Conservation (phyloP, 75 land plant species). For the Pinus tabuliformis region DNA sequence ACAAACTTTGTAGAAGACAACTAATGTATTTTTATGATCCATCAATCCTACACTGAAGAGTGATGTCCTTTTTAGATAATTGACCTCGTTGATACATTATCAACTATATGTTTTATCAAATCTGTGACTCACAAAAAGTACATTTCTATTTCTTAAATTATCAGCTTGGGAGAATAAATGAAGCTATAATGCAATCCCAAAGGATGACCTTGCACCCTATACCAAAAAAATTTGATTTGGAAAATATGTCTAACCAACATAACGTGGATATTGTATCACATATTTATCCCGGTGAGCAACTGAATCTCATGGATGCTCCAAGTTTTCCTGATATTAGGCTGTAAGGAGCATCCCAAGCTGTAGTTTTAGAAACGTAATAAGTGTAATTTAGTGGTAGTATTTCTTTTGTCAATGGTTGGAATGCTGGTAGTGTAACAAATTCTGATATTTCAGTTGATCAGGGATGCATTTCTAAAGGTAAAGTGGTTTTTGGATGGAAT, state of each 20-base stretch:
- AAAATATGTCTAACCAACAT: background rate
- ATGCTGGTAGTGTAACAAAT: background rate
- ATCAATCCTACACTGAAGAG: too few relatives aligned
- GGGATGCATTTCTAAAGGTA: background rate
- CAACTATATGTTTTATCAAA: too few relatives aligned
- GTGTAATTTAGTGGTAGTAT: background rate
- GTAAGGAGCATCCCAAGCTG: background rate
- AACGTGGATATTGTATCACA: background rate
- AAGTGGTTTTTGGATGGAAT: slow-evolving; percentile 4
- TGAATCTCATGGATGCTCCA: background rate
- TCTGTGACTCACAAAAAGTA: too few relatives aligned
- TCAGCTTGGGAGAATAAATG: background rate
- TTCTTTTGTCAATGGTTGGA: slow-evolving; percentile 2
- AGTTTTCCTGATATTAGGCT: background rate
- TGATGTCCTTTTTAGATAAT: too few relatives aligned
- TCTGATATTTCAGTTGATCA: background rate
- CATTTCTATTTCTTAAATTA: background rate
- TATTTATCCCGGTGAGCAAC: background rate
- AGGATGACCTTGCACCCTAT: background rate
- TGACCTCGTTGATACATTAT: too few relatives aligned
- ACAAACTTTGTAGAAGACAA: too few relatives aligned
- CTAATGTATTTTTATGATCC: too few relatives aligned
- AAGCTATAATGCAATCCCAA: slow-evolving; percentile 7
- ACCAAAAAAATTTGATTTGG: background rate
- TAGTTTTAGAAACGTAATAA: background rate